Evolutionary conservation across 2,329 filamentous ascomycete species (phyloP).

Genomic region (Coleophoma cylindrospora): DNA sequence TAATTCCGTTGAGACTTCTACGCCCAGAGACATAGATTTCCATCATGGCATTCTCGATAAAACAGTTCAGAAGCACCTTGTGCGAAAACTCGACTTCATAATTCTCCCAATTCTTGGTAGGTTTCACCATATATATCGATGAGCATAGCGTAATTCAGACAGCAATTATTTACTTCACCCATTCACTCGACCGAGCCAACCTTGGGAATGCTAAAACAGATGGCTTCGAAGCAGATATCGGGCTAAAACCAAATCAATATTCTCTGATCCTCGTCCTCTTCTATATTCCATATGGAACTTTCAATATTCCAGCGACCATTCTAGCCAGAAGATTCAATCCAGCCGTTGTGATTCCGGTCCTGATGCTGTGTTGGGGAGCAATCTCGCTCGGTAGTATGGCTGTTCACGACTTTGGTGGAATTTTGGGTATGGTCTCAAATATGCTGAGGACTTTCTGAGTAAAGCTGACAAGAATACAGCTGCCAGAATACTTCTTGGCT

Average conservation of each 20-base stretch:
- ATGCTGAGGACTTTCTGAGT: too few relatives aligned
- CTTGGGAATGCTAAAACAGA: conserved; percentile 40
- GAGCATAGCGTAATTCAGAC: too few relatives aligned
- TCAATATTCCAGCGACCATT: conserved; percentile 15
- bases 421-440: neutral
- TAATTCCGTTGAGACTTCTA: too few relatives aligned
- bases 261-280: conserved; percentile 3
- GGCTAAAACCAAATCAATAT: neutral
- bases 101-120: conserved; percentile 2
- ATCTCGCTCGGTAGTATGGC: neutral
- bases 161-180: conserved; percentile 36
- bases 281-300: conserved; percentile 6
- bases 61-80: neutral
- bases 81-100: conserved; percentile 7
- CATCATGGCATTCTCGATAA: too few relatives aligned
- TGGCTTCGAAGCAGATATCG: conserved; percentile 27
- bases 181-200: conserved; percentile 38
- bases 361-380: neutral
- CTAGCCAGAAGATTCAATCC: conserved; percentile 10
- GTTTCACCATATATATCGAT: too few relatives aligned
- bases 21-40: too few relatives aligned
- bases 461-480: neutral
- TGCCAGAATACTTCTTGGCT: neutral
- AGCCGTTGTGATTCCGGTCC: neutral
- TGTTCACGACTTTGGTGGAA: conserved; percentile 4